A percentile compares a stretch with the other conserved stretches of the same genome.
phyloP scores from a whole-genome alignment of 2,329 filamentous ascomycete genomes.

The Mycocentrospora acerina region DNA sequence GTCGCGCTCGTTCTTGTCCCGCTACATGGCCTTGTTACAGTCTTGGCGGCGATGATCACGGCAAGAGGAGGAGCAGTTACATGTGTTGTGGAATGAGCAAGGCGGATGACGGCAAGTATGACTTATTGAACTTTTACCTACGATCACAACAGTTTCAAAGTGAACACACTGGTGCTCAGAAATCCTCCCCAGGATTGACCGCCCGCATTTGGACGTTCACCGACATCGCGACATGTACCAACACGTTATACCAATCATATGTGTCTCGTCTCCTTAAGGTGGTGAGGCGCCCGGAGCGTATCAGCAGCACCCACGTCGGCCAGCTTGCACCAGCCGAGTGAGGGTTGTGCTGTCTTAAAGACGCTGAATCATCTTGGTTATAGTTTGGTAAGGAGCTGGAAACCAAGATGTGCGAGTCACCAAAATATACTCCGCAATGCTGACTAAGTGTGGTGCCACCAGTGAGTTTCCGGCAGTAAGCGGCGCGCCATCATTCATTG shows the following conservation, averaged over 20 bases:
- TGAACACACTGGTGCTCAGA: too few relatives aligned
- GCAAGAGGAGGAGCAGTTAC: slow-evolving; percentile 2
- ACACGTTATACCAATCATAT: slow-evolving; percentile 50
- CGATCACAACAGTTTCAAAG: neutral
- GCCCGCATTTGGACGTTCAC: too few relatives aligned
- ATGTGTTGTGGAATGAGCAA: slow-evolving; percentile 1
- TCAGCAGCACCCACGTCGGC: slow-evolving; percentile 52
- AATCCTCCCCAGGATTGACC: too few relatives aligned
- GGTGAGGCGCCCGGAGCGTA: slow-evolving; percentile 50
- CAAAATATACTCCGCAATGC: too few relatives aligned
- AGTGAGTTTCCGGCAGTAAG: slow-evolving; percentile 15
- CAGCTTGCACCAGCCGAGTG: slow-evolving; percentile 53
- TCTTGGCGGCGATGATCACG: slow-evolving; percentile 10
- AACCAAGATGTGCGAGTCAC: slow-evolving; percentile 1
- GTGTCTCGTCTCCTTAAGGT: slow-evolving; percentile 49
- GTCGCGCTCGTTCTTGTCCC: slow-evolving; percentile 5
- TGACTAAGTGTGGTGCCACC: slow-evolving; percentile 4
- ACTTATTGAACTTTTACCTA: slow-evolving; percentile 17
- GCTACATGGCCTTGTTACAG: slow-evolving; percentile 1
- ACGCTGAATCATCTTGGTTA: slow-evolving; percentile 76
- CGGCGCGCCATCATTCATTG: slow-evolving; percentile 23
- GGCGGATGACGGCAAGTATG: slow-evolving; percentile 1
- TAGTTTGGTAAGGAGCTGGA: slow-evolving; percentile 69
- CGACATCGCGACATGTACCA: slow-evolving; percentile 9
- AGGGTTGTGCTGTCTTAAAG: slow-evolving; percentile 58